Conservation (phyloP, 345 rosid species). For the Lenwebbia sp. region DNA sequence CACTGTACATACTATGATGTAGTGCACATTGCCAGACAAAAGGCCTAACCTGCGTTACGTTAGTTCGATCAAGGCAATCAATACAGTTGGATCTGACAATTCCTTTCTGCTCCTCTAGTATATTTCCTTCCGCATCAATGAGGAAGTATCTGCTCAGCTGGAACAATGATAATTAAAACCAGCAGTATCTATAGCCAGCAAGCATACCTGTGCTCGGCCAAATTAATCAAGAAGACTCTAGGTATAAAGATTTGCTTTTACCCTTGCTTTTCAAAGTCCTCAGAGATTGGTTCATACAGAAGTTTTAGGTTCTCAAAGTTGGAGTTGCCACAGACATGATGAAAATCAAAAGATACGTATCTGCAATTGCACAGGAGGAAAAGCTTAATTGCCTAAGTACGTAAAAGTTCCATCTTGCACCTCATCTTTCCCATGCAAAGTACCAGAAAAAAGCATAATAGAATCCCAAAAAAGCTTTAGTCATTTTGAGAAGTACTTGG, state of each 20-base stretch:
- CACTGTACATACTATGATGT: background rate
- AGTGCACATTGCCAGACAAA: background rate
- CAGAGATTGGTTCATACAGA: conserved; percentile 65
- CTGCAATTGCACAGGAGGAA: conserved; percentile 22
- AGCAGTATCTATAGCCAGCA: conserved; percentile 26
- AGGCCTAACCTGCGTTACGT: conserved; percentile 80
- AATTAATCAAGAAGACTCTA: conserved; percentile 1
- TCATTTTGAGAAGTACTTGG: background rate
- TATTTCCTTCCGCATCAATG: conserved; percentile 50
- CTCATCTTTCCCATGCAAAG: background rate
- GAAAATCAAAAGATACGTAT: conserved; percentile 80
- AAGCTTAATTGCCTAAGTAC: background rate
- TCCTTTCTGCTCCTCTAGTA: conserved; percentile 84
- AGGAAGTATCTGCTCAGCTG: conserved; percentile 86
- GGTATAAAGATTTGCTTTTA: conserved; percentile 15
- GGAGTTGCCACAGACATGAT: conserved; percentile 71
- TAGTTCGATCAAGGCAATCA: conserved; percentile 96
- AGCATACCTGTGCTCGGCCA: background rate
- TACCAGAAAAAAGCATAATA: background rate
- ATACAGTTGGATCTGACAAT: conserved; percentile 86
- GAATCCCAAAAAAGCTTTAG: background rate
- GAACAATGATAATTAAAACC: conserved; percentile 39
- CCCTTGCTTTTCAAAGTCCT: conserved; percentile 82
- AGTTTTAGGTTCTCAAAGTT: conserved; percentile 64
- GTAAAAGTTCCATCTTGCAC: background rate